Conservation (phyloP, 2,329 filamentous ascomycete genomes). For the Zymoseptoria ardabiliae region DNA sequence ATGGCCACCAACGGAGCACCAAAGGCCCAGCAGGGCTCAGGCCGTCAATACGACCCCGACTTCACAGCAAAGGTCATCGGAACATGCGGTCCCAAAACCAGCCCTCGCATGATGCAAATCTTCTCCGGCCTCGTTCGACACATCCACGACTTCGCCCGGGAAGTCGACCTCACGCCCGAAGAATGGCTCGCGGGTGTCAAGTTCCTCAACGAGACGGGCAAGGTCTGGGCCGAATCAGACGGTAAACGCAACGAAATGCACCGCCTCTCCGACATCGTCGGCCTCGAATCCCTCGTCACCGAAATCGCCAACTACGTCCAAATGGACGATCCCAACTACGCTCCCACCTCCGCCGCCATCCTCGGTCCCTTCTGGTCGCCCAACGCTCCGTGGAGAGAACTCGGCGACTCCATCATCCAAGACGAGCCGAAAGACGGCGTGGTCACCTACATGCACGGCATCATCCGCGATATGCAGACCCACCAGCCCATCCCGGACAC, state of each 20-base stretch:
- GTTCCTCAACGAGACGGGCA: constrained; percentile 67
- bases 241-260: constrained; percentile 67
- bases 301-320: constrained; percentile 58
- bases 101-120: constrained; percentile 57
- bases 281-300: constrained; percentile 62
- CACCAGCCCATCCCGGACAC: constrained; percentile 58
- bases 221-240: constrained; percentile 50
- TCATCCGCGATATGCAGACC: constrained; percentile 57
- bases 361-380: constrained; percentile 74
- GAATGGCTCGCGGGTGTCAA: constrained; percentile 72
- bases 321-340: constrained; percentile 52
- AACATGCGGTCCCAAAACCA: constrained; percentile 62
- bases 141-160: constrained; percentile 71
- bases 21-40: constrained; percentile 3
- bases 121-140: constrained; percentile 59
- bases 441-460: constrained; percentile 61
- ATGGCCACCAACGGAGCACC: neutral
- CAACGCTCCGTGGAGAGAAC: constrained; percentile 63
- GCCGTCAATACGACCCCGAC: constrained; percentile 59
- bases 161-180: constrained; percentile 67
- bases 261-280: constrained; percentile 65
- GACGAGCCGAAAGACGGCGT: constrained; percentile 52
- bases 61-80: constrained; percentile 70
- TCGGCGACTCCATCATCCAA: constrained; percentile 61
- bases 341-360: constrained; percentile 67